A percentile compares a stretch with the other conserved stretches of the same genome.
These are phyloP conservation scores for Phanerochaete carnosa DNA, from an alignment of 768 basidiomycete genomes.

Conservation along the genomic window DNA sequence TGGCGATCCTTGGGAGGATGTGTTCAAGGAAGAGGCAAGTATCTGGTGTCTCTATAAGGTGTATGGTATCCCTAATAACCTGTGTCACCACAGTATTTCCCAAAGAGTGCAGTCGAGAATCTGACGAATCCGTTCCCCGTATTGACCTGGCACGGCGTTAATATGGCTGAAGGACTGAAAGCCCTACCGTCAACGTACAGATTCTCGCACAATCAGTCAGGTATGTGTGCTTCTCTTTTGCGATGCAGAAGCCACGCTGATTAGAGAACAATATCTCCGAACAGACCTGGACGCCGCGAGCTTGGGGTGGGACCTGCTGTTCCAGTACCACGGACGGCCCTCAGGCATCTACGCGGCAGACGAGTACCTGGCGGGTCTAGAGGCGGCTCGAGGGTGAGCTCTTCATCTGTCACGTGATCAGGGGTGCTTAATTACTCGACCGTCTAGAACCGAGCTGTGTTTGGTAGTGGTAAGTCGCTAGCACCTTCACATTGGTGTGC, in stretches of 20 bases:
- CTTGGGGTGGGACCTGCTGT: constrained; percentile 50
- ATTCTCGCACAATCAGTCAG: constrained; percentile 55
- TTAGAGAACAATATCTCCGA: not conserved
- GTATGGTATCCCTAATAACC: not conserved
- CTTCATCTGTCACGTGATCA: not conserved
- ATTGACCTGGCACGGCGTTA: constrained; percentile 53
- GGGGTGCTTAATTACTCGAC: not conserved
- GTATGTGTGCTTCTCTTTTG: constrained; percentile 23
- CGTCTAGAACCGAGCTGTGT: constrained; percentile 49
- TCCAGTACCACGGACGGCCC: constrained; percentile 56
- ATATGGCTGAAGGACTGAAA: constrained; percentile 56
- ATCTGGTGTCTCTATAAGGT: not conserved
- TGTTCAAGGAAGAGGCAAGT: constrained; percentile 42
- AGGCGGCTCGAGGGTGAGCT: constrained; percentile 47
- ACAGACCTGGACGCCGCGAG: constrained; percentile 49
- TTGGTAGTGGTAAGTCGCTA: constrained; percentile 42
- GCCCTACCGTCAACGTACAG: constrained; percentile 51
- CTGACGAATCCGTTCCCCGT: constrained; percentile 45
- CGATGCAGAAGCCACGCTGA: not conserved
- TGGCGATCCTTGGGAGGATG: constrained; percentile 53
- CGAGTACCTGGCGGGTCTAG: constrained; percentile 53
- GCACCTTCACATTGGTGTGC: not conserved
- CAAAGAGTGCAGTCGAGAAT: constrained; percentile 36
- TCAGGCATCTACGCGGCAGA: constrained; percentile 56
- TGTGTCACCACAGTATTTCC: constrained; percentile 37